phyloP scores from a whole-genome alignment of 257 asterid species.

The Buddleja alternifolia region DNA sequence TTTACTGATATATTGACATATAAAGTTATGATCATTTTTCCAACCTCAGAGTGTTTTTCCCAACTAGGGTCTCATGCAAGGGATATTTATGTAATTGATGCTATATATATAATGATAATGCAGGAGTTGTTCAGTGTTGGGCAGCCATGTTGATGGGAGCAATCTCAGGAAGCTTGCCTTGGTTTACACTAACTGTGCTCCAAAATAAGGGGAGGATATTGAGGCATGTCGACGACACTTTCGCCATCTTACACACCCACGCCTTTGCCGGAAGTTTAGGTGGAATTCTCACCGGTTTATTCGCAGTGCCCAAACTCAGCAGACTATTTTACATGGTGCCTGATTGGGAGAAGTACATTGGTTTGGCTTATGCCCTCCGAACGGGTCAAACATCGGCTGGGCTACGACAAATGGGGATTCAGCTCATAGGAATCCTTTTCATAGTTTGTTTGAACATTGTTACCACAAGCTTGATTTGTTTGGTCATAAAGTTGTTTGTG shows the following conservation, averaged over 20 bases:
- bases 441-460: conserved; percentile 45
- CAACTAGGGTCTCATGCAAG: no score
- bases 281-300: conserved; percentile 47
- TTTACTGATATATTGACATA: no score
- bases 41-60: no score
- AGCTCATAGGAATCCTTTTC: conserved; percentile 42
- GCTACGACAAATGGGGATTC: conserved; percentile 46
- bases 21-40: no score
- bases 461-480: conserved; percentile 44
- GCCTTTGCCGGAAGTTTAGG: conserved; percentile 56
- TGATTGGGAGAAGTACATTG: conserved; percentile 51
- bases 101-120: no score
- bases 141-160: conserved; percentile 37
- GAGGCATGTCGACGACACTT: conserved; percentile 47
- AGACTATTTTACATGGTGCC: conserved; percentile 43
- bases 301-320: conserved; percentile 49
- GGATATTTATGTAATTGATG: no score
- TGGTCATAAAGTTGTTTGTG: conserved; percentile 40
- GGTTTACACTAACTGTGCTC: conserved; percentile 30
- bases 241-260: conserved; percentile 58
- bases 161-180: conserved; percentile 34
- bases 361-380: conserved; percentile 51
- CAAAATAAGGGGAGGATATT: conserved; percentile 22
- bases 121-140: conserved; percentile 36
- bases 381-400: conserved; percentile 40